Evolutionary conservation across 140 eudicot species (phyloP), one percentile per base, ranked within the genome.

Genomic region (Bidens hawaiensis): DNA sequence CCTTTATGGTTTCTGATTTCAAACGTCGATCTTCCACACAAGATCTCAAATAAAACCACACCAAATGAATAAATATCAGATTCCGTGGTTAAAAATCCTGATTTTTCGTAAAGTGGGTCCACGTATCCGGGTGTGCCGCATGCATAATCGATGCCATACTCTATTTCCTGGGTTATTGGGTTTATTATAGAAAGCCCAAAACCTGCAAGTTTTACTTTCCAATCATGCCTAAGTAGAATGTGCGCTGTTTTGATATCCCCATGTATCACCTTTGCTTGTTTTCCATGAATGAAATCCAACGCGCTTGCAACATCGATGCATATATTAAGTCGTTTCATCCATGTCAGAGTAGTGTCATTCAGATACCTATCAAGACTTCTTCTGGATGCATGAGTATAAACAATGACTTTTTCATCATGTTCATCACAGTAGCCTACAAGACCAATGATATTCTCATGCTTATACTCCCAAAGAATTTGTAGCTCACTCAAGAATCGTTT

Each of bases 221-320:
- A n/a, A 16, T 26, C 8, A 30, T 4, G 2, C 7, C 16, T 4
- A 6, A 28, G 7, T n/a, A n/a, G n/a, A n/a, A n/a, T n/a, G n/a
- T n/a, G n/a, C n/a, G n/a, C n/a, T n/a, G n/a, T n/a, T n/a, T 28
- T 56, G 7, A 49, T 49, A 28, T 49, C 55, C 27, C 55, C 21
- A 18, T 49, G 55, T 49, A 49, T 49, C 13, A 49, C 55, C 27
- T 6, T 22, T 22, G 27, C 30, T 9, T 2, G 30, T 50, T 3
- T 50, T 58, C 46, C 47, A 30, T 58, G 64, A 17, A 58, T 46
- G 47, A 58, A 18, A 31, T 58, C n/a, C 47, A 58, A 58, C 9
- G 22, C 47, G 8, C 16, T n/a, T n/a, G n/a, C n/a, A n/a, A n/a
- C n/a, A n/a, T n/a, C n/a, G n/a, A n/a, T n/a, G n/a, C n/a, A n/a